phyloP scores from a whole-genome alignment of 768 basidiomycete genomes.

The Boletus rufocinnamomeus region DNA sequence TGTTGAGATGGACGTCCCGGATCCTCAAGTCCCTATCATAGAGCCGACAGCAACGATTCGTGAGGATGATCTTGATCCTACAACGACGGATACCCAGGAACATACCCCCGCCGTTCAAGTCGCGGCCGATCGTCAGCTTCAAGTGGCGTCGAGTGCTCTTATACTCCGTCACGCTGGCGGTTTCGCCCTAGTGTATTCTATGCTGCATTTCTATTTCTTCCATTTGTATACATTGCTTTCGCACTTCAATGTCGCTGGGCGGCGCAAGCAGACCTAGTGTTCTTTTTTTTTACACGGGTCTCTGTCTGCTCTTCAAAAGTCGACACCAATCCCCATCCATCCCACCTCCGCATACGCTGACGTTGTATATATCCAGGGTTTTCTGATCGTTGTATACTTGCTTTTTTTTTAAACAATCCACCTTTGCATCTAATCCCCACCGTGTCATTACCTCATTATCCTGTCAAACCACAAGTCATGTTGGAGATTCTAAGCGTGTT shows the following conservation, averaged over 20 bases:
- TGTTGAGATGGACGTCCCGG: conserved; percentile 20
- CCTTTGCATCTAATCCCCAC: conserved; percentile 35
- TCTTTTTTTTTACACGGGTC: conserved; percentile 10
- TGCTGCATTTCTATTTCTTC: conserved; percentile 46
- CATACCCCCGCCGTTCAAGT: conserved; percentile 23
- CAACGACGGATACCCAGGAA: conserved; percentile 25
- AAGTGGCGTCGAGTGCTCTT: conserved; percentile 27
- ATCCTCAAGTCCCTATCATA: conserved; percentile 24
- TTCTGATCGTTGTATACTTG: conserved; percentile 32
- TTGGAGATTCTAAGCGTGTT: conserved; percentile 11
- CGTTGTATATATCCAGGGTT: conserved; percentile 34
- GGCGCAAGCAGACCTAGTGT: conserved; percentile 33
- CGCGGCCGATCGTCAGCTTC: conserved; percentile 28
- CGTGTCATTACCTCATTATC: conserved; percentile 23
- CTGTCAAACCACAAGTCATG: conserved; percentile 16
- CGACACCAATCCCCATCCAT: conserved; percentile 5
- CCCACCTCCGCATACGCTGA: conserved; percentile 27
- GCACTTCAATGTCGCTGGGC: conserved; percentile 35
- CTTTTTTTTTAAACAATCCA: conserved; percentile 13
- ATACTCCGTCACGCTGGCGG: conserved; percentile 38
- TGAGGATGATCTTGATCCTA: conserved; percentile 24
- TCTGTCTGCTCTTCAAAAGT: conserved; percentile 9
- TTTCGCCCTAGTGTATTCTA: conserved; percentile 39
- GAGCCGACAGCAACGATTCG: conserved; percentile 27
- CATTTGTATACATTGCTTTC: conserved; percentile 45